Evolutionary conservation across 192 early-diverging fungal species (phyloP), one percentile per base, ranked within the genome.

Genomic region (Coemansia nantahalensis): DNA sequence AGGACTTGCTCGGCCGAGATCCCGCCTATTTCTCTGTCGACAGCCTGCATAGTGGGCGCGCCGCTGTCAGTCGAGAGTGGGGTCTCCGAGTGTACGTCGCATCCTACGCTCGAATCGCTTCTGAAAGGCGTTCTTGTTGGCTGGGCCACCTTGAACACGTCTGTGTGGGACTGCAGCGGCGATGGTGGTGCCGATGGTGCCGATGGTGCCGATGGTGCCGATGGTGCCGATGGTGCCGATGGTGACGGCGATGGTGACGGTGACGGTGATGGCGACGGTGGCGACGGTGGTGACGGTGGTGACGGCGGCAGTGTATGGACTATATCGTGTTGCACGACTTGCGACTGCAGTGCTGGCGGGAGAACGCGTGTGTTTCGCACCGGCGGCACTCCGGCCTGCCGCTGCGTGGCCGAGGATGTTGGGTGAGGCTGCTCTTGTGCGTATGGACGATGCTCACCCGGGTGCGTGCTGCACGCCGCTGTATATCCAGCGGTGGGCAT

Each of bases 1-100:
- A 70, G 30, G 9, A 58, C 42, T 10, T 62, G 50, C 2, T 55
- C 48, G 1, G 48, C 60, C 9, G 54, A 51, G 17, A 63, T 47
- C 11, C 60, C 58, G n/a, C 42, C 67, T 17, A 70, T 62, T 16
- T 54, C 33, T 14, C 28, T 18, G 17, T 11, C 39, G 3, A 16
- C 51, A 16, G 39, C 39, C 8, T 21, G 35, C 19, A 14, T 13
- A 3, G 15, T 18, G 32, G 21, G 7, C 26, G 4, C 4, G 4
- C 26, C 26, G 7, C 7, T 28, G 26, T 28, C 26, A 28, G 26
- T 28, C 26, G 26, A 7, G 26, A 3, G 8, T 11, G 31, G 31
- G 9, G 1, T 11, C 5, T 6, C 10, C 10, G 10, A 2, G 10
- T 10, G 8, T 9, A 9, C 31, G 31, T 32, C 10, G 8, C 2